A percentile compares a stretch with the other conserved stretches of the same genome.
These are phyloP conservation scores for Apophysomyces elegans DNA, from an alignment of 371 early-diverging fungal species.

Conservation along the genomic window DNA sequence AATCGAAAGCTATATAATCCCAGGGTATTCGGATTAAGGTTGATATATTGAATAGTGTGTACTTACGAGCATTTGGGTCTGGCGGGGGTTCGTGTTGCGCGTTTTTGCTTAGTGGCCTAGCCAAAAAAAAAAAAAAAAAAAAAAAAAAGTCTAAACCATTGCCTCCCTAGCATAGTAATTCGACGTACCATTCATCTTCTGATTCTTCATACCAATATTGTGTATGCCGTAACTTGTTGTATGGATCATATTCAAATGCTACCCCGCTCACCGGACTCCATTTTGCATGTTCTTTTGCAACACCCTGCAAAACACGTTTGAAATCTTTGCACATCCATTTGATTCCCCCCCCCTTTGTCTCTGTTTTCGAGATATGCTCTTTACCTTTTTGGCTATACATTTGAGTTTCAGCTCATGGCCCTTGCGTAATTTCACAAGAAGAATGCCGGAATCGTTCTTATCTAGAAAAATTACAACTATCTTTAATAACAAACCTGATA, in stretches of 20 bases:
- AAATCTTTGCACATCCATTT: not conserved
- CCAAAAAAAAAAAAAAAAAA: no score
- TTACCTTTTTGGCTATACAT: slow-evolving; percentile 84
- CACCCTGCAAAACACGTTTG: slow-evolving; percentile 66
- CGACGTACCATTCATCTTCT: slow-evolving; percentile 80
- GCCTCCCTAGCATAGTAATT: not conserved
- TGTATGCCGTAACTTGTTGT: slow-evolving; percentile 93
- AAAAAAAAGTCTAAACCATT: not conserved
- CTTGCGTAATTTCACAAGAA: slow-evolving; percentile 91
- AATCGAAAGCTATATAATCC: slow-evolving; percentile 75
- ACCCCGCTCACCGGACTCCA: slow-evolving; percentile 97
- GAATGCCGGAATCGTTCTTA: slow-evolving; percentile 77
- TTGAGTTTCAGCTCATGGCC: slow-evolving; percentile 92
- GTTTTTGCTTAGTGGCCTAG: slow-evolving; percentile 77
- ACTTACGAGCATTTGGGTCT: slow-evolving; percentile 63
- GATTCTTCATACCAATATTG: slow-evolving; percentile 96
- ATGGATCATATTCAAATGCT: slow-evolving; percentile 97
- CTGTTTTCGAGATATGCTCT: not conserved
- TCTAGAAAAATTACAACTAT: slow-evolving; percentile 22
- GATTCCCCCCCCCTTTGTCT: not conserved
- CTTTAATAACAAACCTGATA: not conserved
- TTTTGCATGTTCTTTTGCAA: slow-evolving; percentile 98
- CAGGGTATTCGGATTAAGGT: not conserved
- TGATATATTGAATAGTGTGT: not conserved
- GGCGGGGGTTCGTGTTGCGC: slow-evolving; percentile 72